phyloP scores from a whole-genome alignment of 345 rosid genomes.

The Cardiospermum halicacabum region DNA sequence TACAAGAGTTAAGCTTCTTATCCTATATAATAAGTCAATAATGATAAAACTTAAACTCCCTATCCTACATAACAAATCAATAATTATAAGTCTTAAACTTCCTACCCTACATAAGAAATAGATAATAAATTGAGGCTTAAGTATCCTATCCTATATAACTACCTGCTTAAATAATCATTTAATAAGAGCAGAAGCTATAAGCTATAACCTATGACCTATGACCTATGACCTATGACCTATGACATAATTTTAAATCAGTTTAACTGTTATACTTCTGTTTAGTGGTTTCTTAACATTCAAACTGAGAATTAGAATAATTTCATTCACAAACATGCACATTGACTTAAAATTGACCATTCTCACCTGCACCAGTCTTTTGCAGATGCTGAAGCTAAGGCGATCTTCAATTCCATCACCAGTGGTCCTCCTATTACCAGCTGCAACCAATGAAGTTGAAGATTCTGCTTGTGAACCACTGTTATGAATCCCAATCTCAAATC shows the following conservation, averaged over 20 bases:
- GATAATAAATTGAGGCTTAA: not conserved
- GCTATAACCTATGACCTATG: too few species aligned
- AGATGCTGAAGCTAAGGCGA: conserved; percentile 78
- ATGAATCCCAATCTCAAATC: conserved; percentile 56
- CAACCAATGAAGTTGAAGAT: conserved; percentile 37
- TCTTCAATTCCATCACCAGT: conserved; percentile 52
- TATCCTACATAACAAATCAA: not conserved
- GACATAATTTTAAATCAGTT: not conserved
- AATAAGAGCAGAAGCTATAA: not conserved
- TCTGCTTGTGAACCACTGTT: conserved; percentile 30
- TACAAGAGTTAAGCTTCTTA: conserved; percentile 1
- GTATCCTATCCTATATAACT: too few species aligned
- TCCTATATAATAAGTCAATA: not conserved
- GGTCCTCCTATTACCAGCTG: conserved; percentile 40
- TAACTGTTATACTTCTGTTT: not conserved
- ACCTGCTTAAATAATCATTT: not conserved
- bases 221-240: too few species aligned
- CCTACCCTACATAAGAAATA: not conserved
- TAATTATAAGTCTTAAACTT: not conserved
- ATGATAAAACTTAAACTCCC: not conserved
- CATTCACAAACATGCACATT: not conserved
- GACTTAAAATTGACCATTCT: conserved; percentile 10
- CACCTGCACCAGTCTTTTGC: conserved; percentile 90
- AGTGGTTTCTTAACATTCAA: not conserved
- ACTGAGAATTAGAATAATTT: not conserved